Conservation (phyloP, 352 stramenopile species). For the Pythium angustatum region DNA sequence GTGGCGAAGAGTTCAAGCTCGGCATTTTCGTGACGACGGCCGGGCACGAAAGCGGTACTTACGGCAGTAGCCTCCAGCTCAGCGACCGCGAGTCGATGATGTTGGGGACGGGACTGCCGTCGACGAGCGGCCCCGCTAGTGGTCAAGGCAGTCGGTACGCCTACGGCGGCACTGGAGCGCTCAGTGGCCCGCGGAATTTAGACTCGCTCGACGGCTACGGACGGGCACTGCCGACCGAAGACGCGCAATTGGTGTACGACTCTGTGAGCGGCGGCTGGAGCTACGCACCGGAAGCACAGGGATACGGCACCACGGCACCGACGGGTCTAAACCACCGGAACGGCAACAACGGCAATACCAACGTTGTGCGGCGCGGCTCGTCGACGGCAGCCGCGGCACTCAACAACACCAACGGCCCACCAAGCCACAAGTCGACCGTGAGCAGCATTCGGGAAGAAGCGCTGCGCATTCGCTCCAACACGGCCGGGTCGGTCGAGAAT, state of each 20-base stretch:
- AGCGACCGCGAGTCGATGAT: not conserved
- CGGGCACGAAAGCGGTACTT: not conserved
- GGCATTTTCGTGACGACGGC: constrained; percentile 67
- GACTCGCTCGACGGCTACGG: constrained; percentile 36
- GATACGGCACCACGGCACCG: too few relatives aligned
- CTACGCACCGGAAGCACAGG: constrained; percentile 1
- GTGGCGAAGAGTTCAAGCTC: constrained; percentile 78
- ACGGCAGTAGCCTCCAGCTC: not conserved
- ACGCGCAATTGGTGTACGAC: constrained; percentile 17
- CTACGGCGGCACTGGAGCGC: not conserved
- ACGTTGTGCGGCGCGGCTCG: constrained; percentile 12
- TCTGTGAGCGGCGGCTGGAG: constrained; percentile 14
- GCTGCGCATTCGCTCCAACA: constrained; percentile 61
- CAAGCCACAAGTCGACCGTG: constrained; percentile 18
- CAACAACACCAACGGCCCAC: not conserved
- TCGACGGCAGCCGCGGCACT: not conserved
- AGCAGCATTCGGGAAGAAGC: constrained; percentile 76
- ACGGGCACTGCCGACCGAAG: not conserved
- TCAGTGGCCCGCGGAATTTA: constrained; percentile 17
- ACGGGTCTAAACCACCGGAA: too few relatives aligned
- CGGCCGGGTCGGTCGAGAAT: constrained; percentile 39
- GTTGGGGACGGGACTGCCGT: not conserved
- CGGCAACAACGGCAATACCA: not conserved
- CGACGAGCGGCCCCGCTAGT: not conserved
- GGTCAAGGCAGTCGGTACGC: constrained; percentile 10